Conservation (phyloP, 2,329 filamentous ascomycete genomes). For the Geosmithia flava region DNA sequence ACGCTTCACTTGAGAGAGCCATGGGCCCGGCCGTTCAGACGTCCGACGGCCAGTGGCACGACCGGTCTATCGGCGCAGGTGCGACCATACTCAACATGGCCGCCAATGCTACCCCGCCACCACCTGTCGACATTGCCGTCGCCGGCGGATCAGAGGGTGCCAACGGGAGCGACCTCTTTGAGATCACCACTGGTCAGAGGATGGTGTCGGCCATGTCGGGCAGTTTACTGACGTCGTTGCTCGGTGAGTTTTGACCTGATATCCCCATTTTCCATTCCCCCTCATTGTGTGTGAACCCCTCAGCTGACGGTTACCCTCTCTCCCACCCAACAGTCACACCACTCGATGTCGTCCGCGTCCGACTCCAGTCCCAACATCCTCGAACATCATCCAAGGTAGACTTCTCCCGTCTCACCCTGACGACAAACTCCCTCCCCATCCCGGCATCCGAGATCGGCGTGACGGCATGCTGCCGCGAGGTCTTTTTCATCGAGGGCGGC, state of each 20-base stretch:
- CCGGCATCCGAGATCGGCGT: constrained; percentile 75
- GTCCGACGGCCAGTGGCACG: neutral
- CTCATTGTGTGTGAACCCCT: neutral
- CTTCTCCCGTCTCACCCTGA: constrained; percentile 42
- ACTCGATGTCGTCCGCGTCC: constrained; percentile 90
- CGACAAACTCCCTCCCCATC: constrained; percentile 49
- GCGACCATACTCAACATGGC: neutral
- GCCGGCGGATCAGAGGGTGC: constrained; percentile 2
- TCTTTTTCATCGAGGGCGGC: constrained; percentile 89
- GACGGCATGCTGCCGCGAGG: constrained; percentile 88
- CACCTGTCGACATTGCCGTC: constrained; percentile 1
- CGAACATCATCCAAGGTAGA: constrained; percentile 27
- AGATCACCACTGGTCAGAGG: constrained; percentile 76
- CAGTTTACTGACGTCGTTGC: constrained; percentile 76
- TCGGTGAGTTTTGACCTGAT: constrained; percentile 46
- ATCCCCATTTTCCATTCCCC: neutral
- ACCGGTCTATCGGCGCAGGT: neutral
- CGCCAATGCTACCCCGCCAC: neutral
- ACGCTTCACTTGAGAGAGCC: neutral
- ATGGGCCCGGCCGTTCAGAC: neutral
- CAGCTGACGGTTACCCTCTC: neutral
- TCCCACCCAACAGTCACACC: constrained; percentile 66
- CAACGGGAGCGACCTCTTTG: constrained; percentile 26
- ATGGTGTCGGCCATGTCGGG: constrained; percentile 92
- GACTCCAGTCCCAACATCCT: constrained; percentile 69